Conservation (phyloP, 148 eudicot genomes). For the Rhododendron vialii region DNA sequence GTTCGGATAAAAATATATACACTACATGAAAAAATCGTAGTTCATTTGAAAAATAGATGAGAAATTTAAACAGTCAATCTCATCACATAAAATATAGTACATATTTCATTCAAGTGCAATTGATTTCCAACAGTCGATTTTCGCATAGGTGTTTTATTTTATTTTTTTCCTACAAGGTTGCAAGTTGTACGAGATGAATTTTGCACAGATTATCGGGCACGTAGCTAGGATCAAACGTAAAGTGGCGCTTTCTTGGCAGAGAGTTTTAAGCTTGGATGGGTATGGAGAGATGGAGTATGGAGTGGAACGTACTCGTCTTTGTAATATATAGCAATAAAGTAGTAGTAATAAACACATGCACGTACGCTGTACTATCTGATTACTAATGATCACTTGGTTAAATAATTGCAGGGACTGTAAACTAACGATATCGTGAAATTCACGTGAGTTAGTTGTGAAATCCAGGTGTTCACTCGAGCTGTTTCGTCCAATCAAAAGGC, state of each 20-base stretch:
- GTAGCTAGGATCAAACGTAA: no score
- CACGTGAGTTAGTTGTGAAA: background rate
- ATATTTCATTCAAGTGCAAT: background rate
- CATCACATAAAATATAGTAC: background rate
- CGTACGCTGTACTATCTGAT: background rate
- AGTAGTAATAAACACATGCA: background rate
- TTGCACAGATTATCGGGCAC: background rate
- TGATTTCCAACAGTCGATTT: background rate
- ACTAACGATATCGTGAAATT: background rate
- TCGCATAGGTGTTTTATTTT: background rate
- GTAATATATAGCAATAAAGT: no score
- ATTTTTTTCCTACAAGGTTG: background rate
- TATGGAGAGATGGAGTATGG: no score
- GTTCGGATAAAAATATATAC: background rate
- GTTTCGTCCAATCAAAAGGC: slow-evolving; percentile 95
- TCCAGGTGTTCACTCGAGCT: slow-evolving; percentile 38
- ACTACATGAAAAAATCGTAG: background rate
- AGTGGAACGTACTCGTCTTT: no score
- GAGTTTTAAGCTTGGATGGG: no score
- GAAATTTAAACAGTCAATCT: background rate
- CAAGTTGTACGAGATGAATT: background rate
- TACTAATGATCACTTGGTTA: background rate
- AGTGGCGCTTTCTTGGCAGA: no score
- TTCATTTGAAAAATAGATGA: background rate
- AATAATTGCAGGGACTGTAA: background rate